Base-by-base conservation (phyloP, 805 yeast genomes). In the Hanseniaspora clermontiae region DNA sequence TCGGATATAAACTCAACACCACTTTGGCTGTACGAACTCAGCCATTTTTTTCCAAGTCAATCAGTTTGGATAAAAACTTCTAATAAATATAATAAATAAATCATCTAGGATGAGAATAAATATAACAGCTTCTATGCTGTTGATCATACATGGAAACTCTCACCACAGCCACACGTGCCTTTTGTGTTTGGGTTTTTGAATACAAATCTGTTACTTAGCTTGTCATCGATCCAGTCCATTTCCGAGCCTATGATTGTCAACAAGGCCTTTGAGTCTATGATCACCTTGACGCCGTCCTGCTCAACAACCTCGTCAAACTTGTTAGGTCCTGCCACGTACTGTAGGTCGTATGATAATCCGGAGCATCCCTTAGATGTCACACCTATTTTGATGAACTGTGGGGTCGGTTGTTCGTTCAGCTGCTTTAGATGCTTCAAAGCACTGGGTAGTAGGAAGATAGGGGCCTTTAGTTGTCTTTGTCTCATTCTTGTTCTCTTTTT, bases 121-220 rank as follows among this genome's bases (percentile, higher is more conserved):
- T 24, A 24, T 24, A 24, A 24, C 27, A 24, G 27, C 27, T 24
- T 5, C 15, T 10, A 10, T 34, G 15, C 15, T 12, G 5, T 36
- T 36, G 14, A 11, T 34, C 14, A 90, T 9, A 91, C 96, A 96
- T 90, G 93, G 69, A 93, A 93, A 5, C 96, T 87, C 73, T 93
- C 98, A 55, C 98, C 98, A 70, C 98, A 93, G 12, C 98, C 98
- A 72, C 98, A 93, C 51, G 95, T 87, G 36, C 97, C 98, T 73
- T 91, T 93, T 42, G 95, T 85, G 71, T 93, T 93, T 60, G 98
- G 98, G 69, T 93, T 93, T 67, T 78, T 84, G 76, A 93, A 93
- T 19, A 93, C 88, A 68, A 93, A 93, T 65, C 95, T 79, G 14
- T 93, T 82, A 36, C 89, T 79, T 60, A 93, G 74, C 68, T 88